Conservation (phyloP, 1,139 yeast species). For the Zygosaccharomyces sapae region DNA sequence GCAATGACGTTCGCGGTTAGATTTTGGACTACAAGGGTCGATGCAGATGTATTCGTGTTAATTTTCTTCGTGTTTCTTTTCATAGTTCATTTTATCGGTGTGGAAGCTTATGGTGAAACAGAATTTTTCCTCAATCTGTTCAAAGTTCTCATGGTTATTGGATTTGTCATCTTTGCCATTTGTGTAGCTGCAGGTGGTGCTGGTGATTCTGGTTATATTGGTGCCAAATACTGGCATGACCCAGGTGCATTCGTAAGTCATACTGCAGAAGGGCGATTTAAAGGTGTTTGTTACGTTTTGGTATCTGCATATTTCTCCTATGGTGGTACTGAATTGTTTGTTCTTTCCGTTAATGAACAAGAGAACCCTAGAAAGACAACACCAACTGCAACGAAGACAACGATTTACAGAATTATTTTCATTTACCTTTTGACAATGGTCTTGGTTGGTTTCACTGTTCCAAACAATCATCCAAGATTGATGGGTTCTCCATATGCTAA, state of each 20-base stretch:
- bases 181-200: conserved; percentile 63
- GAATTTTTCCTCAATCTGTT: conserved; percentile 56
- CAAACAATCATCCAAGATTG: conserved; percentile 46
- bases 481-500: conserved; percentile 36
- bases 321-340: conserved; percentile 78
- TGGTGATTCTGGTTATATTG: conserved; percentile 55
- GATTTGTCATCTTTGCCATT: conserved; percentile 59
- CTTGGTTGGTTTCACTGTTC: conserved; percentile 42
- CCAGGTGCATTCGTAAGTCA: conserved; percentile 50
- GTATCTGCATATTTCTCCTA: conserved; percentile 82
- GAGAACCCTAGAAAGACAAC: conserved; percentile 62
- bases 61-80: conserved; percentile 56
- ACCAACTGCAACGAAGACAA: conserved; percentile 68
- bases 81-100: conserved; percentile 57
- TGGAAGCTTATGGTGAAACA: conserved; percentile 69
- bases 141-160: conserved; percentile 56
- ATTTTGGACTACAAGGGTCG: conserved; percentile 57
- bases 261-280: conserved; percentile 40
- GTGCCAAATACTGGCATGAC: conserved; percentile 54
- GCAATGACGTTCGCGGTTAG: conserved; percentile 69
- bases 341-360: conserved; percentile 85
- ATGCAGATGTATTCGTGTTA: conserved; percentile 61
- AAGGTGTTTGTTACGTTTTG: conserved; percentile 77
- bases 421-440: conserved; percentile 67
- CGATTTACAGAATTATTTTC: conserved; percentile 63